A percentile compares a stretch with the other conserved stretches of the same genome.
Conservation (phyloP, 495 filamentous ascomycete species). For the Xylaria scruposa region DNA sequence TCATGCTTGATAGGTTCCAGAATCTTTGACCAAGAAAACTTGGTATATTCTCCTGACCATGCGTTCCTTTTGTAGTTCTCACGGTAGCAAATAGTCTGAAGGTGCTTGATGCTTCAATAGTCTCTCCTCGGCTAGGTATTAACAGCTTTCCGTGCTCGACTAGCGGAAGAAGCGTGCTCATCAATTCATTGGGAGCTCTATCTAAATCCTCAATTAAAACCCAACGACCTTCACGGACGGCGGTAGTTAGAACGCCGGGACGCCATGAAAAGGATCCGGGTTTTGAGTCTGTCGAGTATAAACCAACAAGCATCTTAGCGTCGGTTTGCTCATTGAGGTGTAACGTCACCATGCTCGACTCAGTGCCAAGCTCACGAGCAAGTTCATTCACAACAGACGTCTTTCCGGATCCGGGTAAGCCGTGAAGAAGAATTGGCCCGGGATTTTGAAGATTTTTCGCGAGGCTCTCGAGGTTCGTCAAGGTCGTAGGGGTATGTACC, state of each 20-base stretch:
- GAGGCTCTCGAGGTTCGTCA: conserved; percentile 71
- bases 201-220: conserved; percentile 96
- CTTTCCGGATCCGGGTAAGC: conserved; percentile 88
- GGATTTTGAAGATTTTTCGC: conserved; percentile 66
- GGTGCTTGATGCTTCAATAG: conserved; percentile 76
- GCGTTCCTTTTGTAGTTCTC: conserved; percentile 73
- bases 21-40: conserved; percentile 76
- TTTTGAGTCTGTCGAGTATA: conserved; percentile 85
- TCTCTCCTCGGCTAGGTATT: conserved; percentile 85
- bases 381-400: conserved; percentile 84
- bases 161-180: conserved; percentile 87
- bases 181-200: conserved; percentile 92
- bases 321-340: conserved; percentile 98
- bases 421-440: conserved; percentile 79
- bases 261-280: conserved; percentile 91
- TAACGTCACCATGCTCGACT: conserved; percentile 81
- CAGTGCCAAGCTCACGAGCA: conserved; percentile 75
- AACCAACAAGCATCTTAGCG: conserved; percentile 90
- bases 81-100: conserved; percentile 93
- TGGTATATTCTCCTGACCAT: conserved; percentile 69
- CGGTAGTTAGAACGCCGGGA: conserved; percentile 91
- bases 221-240: conserved; percentile 93
- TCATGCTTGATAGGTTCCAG: conserved; percentile 77
- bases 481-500: conserved; percentile 74
- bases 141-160: conserved; percentile 87